These are phyloP conservation scores for Austroboletus rostrupii DNA, from an alignment of 1,284 basidiomycete species.

Conservation along the genomic window DNA sequence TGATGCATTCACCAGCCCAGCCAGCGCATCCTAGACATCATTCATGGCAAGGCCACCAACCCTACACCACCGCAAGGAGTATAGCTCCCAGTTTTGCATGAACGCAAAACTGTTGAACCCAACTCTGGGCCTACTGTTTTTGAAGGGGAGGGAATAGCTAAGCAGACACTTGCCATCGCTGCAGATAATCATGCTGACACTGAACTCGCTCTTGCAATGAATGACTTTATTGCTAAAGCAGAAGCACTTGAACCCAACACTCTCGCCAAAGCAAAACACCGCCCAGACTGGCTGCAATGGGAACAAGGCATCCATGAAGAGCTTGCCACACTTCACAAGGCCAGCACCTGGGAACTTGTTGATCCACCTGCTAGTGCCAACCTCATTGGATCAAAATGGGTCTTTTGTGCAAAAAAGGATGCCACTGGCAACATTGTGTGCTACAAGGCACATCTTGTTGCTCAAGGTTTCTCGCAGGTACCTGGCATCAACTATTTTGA, in stretches of 20 bases:
- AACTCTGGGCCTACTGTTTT: too few relatives aligned
- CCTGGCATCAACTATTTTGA: conserved; percentile 41
- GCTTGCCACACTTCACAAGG: background rate
- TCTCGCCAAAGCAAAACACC: background rate
- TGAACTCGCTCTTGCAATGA: background rate
- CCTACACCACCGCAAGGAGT: background rate
- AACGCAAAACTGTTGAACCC: background rate
- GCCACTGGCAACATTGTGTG: conserved; percentile 26
- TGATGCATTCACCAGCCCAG: background rate
- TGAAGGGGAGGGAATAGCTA: background rate
- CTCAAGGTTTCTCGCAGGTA: too few relatives aligned
- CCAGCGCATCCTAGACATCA: background rate
- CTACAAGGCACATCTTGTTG: conserved; percentile 38
- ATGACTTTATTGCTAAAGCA: background rate
- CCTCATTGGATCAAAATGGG: conserved; percentile 30
- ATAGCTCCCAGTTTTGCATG: background rate
- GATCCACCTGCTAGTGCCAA: conserved; percentile 4
- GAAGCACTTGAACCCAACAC: conserved; percentile 1
- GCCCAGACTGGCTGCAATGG: conserved; percentile 8
- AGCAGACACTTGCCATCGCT: background rate
- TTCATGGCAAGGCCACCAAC: background rate
- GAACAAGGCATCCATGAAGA: conserved; percentile 6
- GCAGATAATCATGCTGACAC: background rate
- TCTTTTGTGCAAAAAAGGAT: conserved; percentile 32
- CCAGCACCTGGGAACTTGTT: conserved; percentile 9